These are phyloP conservation scores for Nothophaeocryptopus gaeumannii DNA, from an alignment of 2,329 filamentous ascomycete species.

Conservation along the genomic window DNA sequence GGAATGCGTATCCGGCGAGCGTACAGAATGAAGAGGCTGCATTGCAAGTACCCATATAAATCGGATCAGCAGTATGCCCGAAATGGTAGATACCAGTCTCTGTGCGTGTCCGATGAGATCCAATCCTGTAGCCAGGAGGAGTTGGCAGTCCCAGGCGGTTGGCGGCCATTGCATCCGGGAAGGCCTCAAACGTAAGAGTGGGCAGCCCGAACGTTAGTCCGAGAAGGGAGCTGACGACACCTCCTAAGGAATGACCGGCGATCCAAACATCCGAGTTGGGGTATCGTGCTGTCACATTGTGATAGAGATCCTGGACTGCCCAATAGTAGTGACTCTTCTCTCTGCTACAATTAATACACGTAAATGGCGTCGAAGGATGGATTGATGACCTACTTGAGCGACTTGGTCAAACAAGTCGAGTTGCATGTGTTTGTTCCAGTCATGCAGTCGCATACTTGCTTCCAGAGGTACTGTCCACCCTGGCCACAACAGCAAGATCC, in stretches of 20 bases:
- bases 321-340: conserved; percentile 90
- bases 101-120: conserved; percentile 63
- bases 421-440: conserved; percentile 86
- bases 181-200: conserved; percentile 88
- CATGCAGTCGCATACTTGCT: conserved; percentile 90
- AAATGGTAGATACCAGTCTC: conserved; percentile 84
- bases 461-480: conserved; percentile 85
- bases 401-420: conserved; percentile 77
- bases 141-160: conserved; percentile 78
- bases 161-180: conserved; percentile 85
- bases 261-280: conserved; percentile 83
- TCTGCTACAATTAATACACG: conserved; percentile 29
- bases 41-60: conserved; percentile 92
- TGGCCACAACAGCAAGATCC: conserved; percentile 98
- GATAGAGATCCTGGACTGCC: conserved; percentile 82
- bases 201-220: conserved; percentile 89
- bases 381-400: conserved; percentile 45
- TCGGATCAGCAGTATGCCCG: conserved; percentile 91
- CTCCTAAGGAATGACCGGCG: conserved; percentile 87
- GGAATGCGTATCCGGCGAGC: conserved; percentile 87
- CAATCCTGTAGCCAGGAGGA: conserved; percentile 73
- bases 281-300: conserved; percentile 87
- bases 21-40: conserved; percentile 85
- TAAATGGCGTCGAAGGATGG: no score
- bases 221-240: conserved; percentile 81